phyloP scores from a whole-genome alignment of 495 filamentous ascomycete genomes.

The Penicillium coprophilum region DNA sequence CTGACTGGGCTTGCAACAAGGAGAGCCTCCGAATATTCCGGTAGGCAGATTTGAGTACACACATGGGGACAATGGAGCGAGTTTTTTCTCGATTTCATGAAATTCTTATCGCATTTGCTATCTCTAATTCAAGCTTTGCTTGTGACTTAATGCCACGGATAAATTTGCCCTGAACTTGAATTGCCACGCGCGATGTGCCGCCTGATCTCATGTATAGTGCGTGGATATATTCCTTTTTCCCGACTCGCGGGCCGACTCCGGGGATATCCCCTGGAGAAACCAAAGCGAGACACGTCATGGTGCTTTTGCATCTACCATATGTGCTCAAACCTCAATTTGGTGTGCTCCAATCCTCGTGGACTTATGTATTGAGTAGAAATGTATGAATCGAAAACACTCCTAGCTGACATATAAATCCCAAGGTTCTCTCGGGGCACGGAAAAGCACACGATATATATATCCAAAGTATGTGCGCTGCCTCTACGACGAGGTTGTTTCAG shows the following conservation, averaged over 20 bases:
- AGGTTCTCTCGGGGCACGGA: neutral
- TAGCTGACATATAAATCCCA: neutral
- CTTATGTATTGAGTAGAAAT: neutral
- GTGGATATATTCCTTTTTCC: neutral
- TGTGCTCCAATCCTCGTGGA: neutral
- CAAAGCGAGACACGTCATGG: neutral
- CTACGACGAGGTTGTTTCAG: too few species aligned
- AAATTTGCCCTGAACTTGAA: neutral
- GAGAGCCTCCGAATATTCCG: conserved; percentile 2
- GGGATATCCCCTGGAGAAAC: neutral
- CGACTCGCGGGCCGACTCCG: conserved; percentile 4
- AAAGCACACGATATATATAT: neutral
- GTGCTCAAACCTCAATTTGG: neutral
- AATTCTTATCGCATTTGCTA: conserved; percentile 3
- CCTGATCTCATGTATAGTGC: neutral
- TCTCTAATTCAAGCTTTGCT: neutral
- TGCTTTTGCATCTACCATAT: neutral
- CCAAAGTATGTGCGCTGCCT: too few species aligned
- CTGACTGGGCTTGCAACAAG: conserved; percentile 5
- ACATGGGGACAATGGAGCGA: neutral
- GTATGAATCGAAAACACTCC: neutral
- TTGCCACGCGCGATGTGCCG: neutral
- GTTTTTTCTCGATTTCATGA: neutral
- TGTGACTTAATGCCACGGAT: neutral
- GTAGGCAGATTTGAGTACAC: neutral